Evolutionary conservation across 176 grass and related monocot species (phyloP).

Genomic region (Musa beccarii): DNA sequence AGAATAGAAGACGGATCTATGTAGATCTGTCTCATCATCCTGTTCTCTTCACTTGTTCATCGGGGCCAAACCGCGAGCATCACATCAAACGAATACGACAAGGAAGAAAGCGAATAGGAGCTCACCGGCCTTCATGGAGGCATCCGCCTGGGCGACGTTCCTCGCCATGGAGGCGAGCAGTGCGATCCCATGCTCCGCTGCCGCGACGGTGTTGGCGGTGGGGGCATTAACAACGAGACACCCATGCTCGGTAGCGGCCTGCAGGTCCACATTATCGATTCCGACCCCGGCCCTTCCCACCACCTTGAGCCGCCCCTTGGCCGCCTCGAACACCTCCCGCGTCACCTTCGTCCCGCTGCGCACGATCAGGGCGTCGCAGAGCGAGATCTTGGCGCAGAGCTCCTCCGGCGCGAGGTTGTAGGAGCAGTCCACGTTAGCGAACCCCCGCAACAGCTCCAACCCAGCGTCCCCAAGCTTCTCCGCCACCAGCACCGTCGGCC

Average conservation of each 20-base stretch:
- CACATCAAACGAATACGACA: not conserved
- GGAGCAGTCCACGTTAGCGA: not conserved
- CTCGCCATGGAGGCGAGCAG: not conserved
- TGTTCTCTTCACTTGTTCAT: not conserved
- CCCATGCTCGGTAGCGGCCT: not conserved
- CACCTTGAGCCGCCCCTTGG: constrained; percentile 11
- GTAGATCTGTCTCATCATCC: not conserved
- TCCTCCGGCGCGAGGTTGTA: not conserved
- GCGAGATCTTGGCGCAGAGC: constrained; percentile 5
- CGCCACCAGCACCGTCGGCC: not conserved
- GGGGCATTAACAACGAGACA: constrained; percentile 5
- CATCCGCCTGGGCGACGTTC: constrained; percentile 7
- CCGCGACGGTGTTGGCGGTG: constrained; percentile 4
- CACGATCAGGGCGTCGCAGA: not conserved
- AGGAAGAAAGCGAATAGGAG: not conserved
- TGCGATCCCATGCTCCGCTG: constrained; percentile 3
- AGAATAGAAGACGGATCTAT: not conserved
- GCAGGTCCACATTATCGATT: constrained; percentile 9
- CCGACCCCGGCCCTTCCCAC: not conserved
- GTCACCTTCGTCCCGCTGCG: constrained; percentile 7
- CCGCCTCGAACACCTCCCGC: constrained; percentile 2
- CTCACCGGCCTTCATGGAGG: constrained; percentile 9
- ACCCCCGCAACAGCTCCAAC: not conserved
- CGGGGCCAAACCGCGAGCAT: not conserved
- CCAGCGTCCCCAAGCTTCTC: constrained; percentile 2